Conservation (phyloP, 2,329 filamentous ascomycete species). For the Coniochaeta sp. region DNA sequence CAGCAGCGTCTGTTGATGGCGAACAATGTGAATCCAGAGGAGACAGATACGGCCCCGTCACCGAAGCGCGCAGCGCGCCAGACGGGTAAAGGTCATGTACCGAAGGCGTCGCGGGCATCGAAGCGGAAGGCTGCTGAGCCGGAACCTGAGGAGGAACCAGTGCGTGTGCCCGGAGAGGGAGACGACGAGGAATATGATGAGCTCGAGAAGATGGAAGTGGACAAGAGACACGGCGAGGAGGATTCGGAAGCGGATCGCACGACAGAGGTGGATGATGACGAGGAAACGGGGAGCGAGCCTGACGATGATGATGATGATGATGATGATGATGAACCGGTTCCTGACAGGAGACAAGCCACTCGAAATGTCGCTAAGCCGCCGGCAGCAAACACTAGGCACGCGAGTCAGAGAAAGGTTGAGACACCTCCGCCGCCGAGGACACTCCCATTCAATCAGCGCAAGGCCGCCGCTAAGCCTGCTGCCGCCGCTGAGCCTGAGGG, state of each 20-base stretch:
- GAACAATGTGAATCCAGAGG: not conserved
- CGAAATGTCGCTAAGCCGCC: not conserved
- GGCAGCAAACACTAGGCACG: not conserved
- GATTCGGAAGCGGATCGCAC: constrained; percentile 26
- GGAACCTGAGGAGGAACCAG: constrained; percentile 12
- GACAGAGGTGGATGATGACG: constrained; percentile 25
- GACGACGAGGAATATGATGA: constrained; percentile 36
- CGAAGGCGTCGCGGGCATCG: constrained; percentile 27
- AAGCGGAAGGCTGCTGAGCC: constrained; percentile 43
- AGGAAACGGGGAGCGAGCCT: constrained; percentile 34
- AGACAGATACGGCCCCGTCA: constrained; percentile 12
- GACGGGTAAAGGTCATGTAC: constrained; percentile 7
- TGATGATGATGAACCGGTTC: constrained; percentile 19
- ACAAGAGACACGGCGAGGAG: constrained; percentile 18
- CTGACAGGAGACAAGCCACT: constrained; percentile 1
- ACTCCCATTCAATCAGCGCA: constrained; percentile 31
- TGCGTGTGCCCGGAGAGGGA: constrained; percentile 12
- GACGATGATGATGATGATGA: constrained; percentile 30
- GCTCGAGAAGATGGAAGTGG: constrained; percentile 44
- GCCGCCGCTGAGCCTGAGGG: constrained; percentile 19
- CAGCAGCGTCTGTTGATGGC: constrained; percentile 53
- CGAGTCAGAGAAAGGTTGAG: not conserved
- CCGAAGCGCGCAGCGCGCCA: constrained; percentile 9
- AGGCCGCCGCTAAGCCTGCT: constrained; percentile 9
- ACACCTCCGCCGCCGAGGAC: constrained; percentile 14